Evolutionary conservation across 208 protist species (phyloP).

Genomic region (Jaenimonas drosophilae): DNA sequence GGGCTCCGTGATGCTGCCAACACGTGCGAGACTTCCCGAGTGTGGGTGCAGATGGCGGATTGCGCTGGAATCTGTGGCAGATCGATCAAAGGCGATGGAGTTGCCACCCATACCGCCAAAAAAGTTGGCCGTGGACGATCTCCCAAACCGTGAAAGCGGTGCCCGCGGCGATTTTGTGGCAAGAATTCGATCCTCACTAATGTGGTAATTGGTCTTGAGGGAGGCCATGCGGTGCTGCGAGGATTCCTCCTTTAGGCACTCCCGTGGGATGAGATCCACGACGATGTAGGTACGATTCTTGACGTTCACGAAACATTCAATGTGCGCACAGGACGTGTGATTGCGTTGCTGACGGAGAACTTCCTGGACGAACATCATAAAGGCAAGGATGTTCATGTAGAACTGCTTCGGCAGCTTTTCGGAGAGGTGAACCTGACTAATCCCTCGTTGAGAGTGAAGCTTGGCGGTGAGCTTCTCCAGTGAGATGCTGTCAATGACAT

Average conservation of each 20-base stretch:
- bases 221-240: neutral
- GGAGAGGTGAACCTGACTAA: slow-evolving; percentile 23
- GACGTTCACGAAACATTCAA: slow-evolving; percentile 30
- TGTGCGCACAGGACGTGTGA: slow-evolving; percentile 9
- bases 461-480: slow-evolving; percentile 18
- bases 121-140: too few relatives aligned
- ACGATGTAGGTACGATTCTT: slow-evolving; percentile 16
- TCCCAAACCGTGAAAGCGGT: too few relatives aligned
- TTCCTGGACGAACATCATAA: slow-evolving; percentile 57
- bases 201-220: too few relatives aligned
- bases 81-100: too few relatives aligned
- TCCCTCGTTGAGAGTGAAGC: slow-evolving; percentile 28
- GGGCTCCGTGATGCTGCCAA: too few relatives aligned
- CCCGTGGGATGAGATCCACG: too few relatives aligned
- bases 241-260: neutral
- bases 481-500: slow-evolving; percentile 26
- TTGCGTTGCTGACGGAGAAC: slow-evolving; percentile 20
- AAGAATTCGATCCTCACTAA: too few relatives aligned
- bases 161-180: too few relatives aligned
- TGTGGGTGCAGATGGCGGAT: too few relatives aligned
- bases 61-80: too few relatives aligned
- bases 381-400: slow-evolving; percentile 40
- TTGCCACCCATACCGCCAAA: too few relatives aligned
- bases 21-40: too few relatives aligned
- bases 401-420: slow-evolving; percentile 31